Evolutionary conservation across 805 yeast genomes (phyloP).

Genomic region (Starmerella sp.): DNA sequence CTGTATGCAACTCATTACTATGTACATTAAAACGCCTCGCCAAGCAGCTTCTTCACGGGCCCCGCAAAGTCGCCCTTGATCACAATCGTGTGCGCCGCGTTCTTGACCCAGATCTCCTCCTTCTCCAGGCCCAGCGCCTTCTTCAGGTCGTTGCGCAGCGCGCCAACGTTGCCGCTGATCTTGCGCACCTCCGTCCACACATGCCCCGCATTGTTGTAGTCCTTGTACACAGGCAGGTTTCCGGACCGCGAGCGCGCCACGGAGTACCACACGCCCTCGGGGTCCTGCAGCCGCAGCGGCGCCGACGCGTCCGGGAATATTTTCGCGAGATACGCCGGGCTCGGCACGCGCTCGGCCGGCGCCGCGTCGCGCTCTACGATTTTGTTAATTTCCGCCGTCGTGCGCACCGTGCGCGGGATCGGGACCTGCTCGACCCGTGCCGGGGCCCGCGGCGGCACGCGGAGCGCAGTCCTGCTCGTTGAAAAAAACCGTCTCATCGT

Average conservation of each 20-base stretch:
- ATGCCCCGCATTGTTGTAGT: conserved; percentile 48
- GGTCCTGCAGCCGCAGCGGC: neutral
- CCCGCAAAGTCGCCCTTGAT: conserved; percentile 39
- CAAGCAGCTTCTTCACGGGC: conserved; percentile 31
- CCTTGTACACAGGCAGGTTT: conserved; percentile 72
- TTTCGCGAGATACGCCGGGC: conserved; percentile 4
- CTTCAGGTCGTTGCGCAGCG: conserved; percentile 56
- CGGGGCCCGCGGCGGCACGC: conserved; percentile 15
- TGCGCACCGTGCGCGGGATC: conserved; percentile 39
- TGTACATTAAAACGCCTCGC: conserved; percentile 6
- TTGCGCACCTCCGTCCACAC: conserved; percentile 64
- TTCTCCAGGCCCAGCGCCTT: conserved; percentile 37
- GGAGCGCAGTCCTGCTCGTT: conserved; percentile 5
- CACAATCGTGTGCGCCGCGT: conserved; percentile 43
- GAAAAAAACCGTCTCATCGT: conserved; percentile 17
- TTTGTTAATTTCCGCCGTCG: conserved; percentile 14
- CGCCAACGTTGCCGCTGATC: conserved; percentile 55
- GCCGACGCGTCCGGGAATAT: conserved; percentile 11
- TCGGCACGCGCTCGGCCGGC: neutral
- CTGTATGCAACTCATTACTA: neutral
- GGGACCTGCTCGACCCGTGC: conserved; percentile 30
- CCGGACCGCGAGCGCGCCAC: conserved; percentile 33
- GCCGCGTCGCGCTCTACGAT: conserved; percentile 1
- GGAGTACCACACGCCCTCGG: conserved; percentile 18
- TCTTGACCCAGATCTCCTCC: conserved; percentile 38